These are phyloP conservation scores for Teunomyces panamensis DNA, from an alignment of 805 yeast genomes.

Conservation along the genomic window DNA sequence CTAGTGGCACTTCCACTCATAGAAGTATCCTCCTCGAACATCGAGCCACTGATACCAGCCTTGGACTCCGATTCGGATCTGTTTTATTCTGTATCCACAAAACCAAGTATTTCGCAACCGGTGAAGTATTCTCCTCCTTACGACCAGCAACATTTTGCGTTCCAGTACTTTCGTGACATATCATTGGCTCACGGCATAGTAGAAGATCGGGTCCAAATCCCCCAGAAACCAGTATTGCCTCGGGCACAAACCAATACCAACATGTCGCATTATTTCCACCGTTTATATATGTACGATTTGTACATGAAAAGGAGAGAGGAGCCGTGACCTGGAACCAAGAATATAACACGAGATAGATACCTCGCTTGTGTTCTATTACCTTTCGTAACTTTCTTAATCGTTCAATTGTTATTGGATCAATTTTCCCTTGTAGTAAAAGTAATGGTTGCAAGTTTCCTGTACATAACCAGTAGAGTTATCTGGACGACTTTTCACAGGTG, in stretches of 20 bases:
- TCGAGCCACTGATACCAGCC: too few species aligned
- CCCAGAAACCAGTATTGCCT: constrained; percentile 17
- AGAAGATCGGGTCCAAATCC: not conserved
- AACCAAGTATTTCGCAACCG: constrained; percentile 2
- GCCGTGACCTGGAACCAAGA: too few species aligned
- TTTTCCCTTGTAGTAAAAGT: not conserved
- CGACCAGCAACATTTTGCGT: constrained; percentile 5
- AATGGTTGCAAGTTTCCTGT: constrained; percentile 1
- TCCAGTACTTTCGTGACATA: constrained; percentile 2
- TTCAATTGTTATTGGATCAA: not conserved
- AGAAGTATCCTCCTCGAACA: too few species aligned
- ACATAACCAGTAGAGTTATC: not conserved
- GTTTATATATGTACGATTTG: constrained; percentile 16
- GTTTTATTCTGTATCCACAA: not conserved
- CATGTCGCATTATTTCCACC: constrained; percentile 23
- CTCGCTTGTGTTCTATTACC: too few species aligned
- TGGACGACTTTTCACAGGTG: not conserved
- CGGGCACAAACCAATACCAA: constrained; percentile 22
- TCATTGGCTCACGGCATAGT: not conserved
- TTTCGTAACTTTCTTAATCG: too few species aligned
- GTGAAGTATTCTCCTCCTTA: constrained; percentile 7
- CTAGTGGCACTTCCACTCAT: too few species aligned
- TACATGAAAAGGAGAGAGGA: not conserved
- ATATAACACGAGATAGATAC: too few species aligned
- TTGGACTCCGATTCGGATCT: too few species aligned